Percentiles rank a stretch among this genome's conserved stretches.
These are phyloP conservation scores for Epithemia pelagica DNA, from an alignment of 108 stramenopile genomes.

Conservation along the genomic window DNA sequence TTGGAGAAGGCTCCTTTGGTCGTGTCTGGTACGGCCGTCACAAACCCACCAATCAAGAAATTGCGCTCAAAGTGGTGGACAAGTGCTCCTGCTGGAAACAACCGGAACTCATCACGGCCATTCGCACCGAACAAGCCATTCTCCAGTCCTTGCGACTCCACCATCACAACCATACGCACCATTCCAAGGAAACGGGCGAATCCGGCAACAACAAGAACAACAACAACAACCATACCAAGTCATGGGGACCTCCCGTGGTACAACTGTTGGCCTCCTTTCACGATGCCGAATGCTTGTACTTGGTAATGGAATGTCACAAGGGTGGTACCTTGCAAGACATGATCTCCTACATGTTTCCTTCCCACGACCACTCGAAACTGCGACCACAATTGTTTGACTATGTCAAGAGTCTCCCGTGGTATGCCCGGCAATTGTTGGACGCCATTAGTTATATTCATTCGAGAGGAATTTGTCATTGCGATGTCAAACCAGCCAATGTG, in stretches of 20 bases:
- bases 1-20: slow-evolving; percentile 64
- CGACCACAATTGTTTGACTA: neutral
- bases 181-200: no score
- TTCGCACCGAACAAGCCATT: slow-evolving; percentile 18
- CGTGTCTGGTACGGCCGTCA: slow-evolving; percentile 35
- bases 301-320: slow-evolving; percentile 21
- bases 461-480: slow-evolving; percentile 36
- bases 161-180: neutral
- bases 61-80: slow-evolving; percentile 33
- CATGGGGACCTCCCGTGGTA: slow-evolving; percentile 4
- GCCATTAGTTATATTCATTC: slow-evolving; percentile 39
- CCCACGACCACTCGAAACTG: neutral
- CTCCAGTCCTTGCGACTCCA: slow-evolving; percentile 1
- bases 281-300: slow-evolving; percentile 24
- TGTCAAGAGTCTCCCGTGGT: slow-evolving; percentile 9
- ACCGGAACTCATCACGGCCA: neutral
- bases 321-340: slow-evolving; percentile 14
- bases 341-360: slow-evolving; percentile 3
- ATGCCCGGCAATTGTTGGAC: slow-evolving; percentile 13
- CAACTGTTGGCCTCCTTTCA: slow-evolving; percentile 30
- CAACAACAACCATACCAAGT: neutral
- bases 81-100: slow-evolving; percentile 15
- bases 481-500: slow-evolving; percentile 49
- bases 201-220: neutral
- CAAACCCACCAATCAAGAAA: slow-evolving; percentile 17